Evolutionary conservation across 2,329 filamentous ascomycete genomes (phyloP).

Genomic region (Podosphaera xanthii): DNA sequence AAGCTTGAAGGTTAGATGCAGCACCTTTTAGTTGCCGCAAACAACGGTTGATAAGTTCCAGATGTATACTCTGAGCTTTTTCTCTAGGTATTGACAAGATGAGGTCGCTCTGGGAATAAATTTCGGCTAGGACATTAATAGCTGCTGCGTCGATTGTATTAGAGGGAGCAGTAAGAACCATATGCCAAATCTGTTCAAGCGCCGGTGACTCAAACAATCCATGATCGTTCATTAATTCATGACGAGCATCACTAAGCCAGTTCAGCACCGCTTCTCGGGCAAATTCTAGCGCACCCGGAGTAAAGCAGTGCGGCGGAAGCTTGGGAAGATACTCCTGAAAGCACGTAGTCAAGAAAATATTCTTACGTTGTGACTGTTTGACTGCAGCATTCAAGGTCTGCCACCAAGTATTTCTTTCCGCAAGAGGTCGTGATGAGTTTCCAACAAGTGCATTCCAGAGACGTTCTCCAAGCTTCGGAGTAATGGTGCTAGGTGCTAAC

Average conservation of each 20-base stretch:
- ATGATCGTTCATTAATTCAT: constrained; percentile 27
- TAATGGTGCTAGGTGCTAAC: constrained; percentile 37
- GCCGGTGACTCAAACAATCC: constrained; percentile 28
- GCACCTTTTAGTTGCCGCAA: constrained; percentile 44
- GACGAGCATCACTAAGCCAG: constrained; percentile 24
- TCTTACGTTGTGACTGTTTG: constrained; percentile 21
- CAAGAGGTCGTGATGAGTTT: constrained; percentile 29
- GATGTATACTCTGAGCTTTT: constrained; percentile 35
- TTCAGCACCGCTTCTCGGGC: constrained; percentile 28
- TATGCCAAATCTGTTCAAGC: constrained; percentile 59
- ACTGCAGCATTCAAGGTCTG: constrained; percentile 31
- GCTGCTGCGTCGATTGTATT: constrained; percentile 43
- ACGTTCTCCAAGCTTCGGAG: constrained; percentile 32
- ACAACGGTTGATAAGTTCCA: constrained; percentile 51
- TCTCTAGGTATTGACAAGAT: constrained; percentile 26
- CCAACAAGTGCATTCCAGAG: constrained; percentile 60
- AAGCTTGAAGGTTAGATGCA: constrained; percentile 31
- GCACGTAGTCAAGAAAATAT: constrained; percentile 31
- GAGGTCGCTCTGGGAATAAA: constrained; percentile 41
- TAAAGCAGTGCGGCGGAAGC: constrained; percentile 34
- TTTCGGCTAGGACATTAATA: constrained; percentile 46
- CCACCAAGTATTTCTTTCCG: constrained; percentile 48
- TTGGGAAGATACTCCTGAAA: constrained; percentile 32
- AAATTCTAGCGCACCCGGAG: constrained; percentile 37
- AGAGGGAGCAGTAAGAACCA: constrained; percentile 47